These are phyloP conservation scores for Lactifluus hygrophoroides DNA, from an alignment of 768 basidiomycete genomes.

Conservation along the genomic window DNA sequence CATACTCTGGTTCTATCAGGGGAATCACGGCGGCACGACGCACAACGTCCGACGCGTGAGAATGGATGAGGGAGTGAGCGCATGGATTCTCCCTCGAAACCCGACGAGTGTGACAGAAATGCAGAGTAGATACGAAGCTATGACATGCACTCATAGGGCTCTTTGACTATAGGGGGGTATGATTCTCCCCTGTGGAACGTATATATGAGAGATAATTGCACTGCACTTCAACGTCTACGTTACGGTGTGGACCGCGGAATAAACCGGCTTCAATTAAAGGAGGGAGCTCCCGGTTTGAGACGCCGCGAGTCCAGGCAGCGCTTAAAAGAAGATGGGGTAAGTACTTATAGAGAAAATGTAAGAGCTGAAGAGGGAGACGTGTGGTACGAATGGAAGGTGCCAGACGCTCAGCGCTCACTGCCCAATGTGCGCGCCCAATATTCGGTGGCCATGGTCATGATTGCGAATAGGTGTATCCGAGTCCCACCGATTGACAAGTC, in stretches of 20 bases:
- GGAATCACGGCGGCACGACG: constrained; percentile 1
- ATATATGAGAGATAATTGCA: not conserved
- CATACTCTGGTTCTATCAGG: constrained; percentile 1
- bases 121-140: not conserved
- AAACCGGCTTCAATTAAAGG: not conserved
- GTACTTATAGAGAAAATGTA: constrained; percentile 6
- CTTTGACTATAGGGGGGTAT: too few relatives aligned
- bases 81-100: not conserved
- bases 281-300: not conserved
- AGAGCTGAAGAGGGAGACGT: not conserved
- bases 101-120: not conserved
- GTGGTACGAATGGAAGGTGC: not conserved
- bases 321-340: not conserved
- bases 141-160: not conserved
- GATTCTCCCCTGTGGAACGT: not conserved
- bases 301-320: not conserved
- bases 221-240: too few relatives aligned
- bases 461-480: too few relatives aligned
- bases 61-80: not conserved
- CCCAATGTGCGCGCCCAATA: too few relatives aligned
- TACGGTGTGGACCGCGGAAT: constrained; percentile 8
- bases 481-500: too few relatives aligned
- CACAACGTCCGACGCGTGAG: constrained; percentile 6
- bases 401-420: not conserved
- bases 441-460: too few relatives aligned